These are phyloP conservation scores for Phytopythium montanum DNA, from an alignment of 352 stramenopile species.

Conservation along the genomic window DNA sequence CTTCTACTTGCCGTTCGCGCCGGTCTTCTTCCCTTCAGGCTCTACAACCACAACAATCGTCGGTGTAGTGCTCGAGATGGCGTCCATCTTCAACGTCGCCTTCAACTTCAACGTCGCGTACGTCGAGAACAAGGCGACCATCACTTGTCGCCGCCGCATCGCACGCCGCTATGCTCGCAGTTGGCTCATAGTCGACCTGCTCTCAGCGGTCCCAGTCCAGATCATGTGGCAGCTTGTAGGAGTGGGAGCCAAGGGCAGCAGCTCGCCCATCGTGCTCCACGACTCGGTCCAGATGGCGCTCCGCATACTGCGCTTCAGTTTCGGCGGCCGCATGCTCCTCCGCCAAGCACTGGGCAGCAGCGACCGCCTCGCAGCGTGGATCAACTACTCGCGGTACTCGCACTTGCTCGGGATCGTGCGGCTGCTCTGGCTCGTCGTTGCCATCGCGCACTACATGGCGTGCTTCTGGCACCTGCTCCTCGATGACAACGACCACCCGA, in stretches of 20 bases:
- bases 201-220: slow-evolving; percentile 7
- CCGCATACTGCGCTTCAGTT: slow-evolving; percentile 6
- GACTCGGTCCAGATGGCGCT: slow-evolving; percentile 20
- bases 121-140: slow-evolving; percentile 6
- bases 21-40: slow-evolving; percentile 3
- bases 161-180: slow-evolving; percentile 6
- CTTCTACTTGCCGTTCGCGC: slow-evolving; percentile 13
- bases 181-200: slow-evolving; percentile 16
- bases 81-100: slow-evolving; percentile 8
- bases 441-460: slow-evolving; percentile 42
- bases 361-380: slow-evolving; percentile 15
- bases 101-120: slow-evolving; percentile 19
- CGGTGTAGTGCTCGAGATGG: slow-evolving; percentile 5
- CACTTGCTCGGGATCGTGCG: slow-evolving; percentile 35
- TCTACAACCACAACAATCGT: slow-evolving; percentile 2
- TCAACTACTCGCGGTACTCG: slow-evolving; percentile 34
- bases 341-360: slow-evolving; percentile 18
- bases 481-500: no score
- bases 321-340: slow-evolving; percentile 14
- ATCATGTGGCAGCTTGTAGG: not conserved
- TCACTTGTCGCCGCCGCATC: slow-evolving; percentile 14
- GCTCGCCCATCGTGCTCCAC: slow-evolving; percentile 15
- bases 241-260: not conserved
- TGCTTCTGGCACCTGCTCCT: no score
- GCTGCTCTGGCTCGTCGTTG: slow-evolving; percentile 32